These are phyloP conservation scores for Albizia julibrissin DNA, from an alignment of 306 rosid genomes.

Conservation along the genomic window DNA sequence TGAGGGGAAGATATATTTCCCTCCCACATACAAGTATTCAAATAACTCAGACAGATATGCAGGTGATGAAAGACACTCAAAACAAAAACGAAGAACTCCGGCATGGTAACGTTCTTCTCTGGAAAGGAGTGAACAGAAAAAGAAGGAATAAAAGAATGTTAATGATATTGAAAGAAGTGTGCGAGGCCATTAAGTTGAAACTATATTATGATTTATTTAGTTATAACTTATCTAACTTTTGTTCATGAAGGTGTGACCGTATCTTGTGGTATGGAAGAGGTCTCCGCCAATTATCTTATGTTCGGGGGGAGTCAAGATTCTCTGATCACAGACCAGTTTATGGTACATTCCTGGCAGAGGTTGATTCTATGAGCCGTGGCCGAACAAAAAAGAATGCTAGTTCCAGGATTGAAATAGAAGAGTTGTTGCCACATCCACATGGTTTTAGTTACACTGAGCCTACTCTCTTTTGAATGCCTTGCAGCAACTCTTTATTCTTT, in stretches of 20 bases:
- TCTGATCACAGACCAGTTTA: constrained; percentile 98
- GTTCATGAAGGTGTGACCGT: constrained; percentile 89
- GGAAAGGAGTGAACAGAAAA: neutral
- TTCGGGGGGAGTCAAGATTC: constrained; percentile 94
- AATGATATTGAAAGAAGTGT: neutral
- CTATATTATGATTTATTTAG: neutral
- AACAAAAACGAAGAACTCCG: constrained; percentile 98
- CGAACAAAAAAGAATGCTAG: constrained; percentile 81
- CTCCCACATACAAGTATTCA: constrained; percentile 98
- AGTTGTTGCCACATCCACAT: constrained; percentile 66
- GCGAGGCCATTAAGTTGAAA: constrained; percentile 4
- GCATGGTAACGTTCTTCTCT: constrained; percentile 70
- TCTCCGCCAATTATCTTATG: constrained; percentile 78
- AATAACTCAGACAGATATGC: constrained; percentile 95
- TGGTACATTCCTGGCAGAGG: constrained; percentile 77
- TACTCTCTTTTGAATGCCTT: constrained; percentile 50
- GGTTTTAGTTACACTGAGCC: constrained; percentile 55
- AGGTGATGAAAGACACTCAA: constrained; percentile 76
- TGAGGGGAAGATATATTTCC: constrained; percentile 94
- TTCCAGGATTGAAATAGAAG: constrained; percentile 71
- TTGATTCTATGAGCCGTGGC: constrained; percentile 69
- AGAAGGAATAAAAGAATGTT: constrained; percentile 8
- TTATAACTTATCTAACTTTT: constrained; percentile 25
- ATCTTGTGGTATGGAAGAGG: constrained; percentile 94
- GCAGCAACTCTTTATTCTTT: constrained; percentile 18